Conservation (phyloP, 2,329 filamentous ascomycete species). For the Hymenoscyphus fructigenus region DNA sequence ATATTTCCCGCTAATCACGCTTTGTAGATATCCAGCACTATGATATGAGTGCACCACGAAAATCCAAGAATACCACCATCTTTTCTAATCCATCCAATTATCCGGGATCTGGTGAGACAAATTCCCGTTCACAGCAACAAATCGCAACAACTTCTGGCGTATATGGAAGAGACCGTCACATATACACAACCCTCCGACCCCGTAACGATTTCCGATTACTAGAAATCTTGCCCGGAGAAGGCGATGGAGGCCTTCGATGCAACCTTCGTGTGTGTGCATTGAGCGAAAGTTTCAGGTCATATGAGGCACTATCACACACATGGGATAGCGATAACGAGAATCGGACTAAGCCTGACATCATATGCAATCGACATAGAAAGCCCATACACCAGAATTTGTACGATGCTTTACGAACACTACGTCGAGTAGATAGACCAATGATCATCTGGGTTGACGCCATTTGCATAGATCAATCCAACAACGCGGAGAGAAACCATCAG, state of each 20-base stretch:
- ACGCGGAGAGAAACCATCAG: slow-evolving; percentile 2
- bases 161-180: too few relatives aligned
- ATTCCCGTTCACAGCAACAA: too few relatives aligned
- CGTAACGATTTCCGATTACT: neutral
- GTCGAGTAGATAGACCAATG: neutral
- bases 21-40: too few relatives aligned
- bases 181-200: too few relatives aligned
- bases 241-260: neutral
- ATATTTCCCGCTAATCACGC: too few relatives aligned
- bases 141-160: too few relatives aligned
- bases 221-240: neutral
- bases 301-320: neutral
- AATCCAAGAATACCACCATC: too few relatives aligned
- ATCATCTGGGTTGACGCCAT: slow-evolving; percentile 3
- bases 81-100: too few relatives aligned
- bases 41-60: too few relatives aligned
- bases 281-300: neutral
- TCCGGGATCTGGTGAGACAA: too few relatives aligned
- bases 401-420: neutral
- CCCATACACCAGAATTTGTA: neutral
- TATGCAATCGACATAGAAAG: neutral
- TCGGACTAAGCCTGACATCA: neutral
- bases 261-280: neutral
- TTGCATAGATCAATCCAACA: slow-evolving; percentile 8
- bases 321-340: neutral